Evolutionary conservation across 495 filamentous ascomycete genomes (phyloP), one percentile per base, ranked within the genome.

Genomic region (Penicillium herquei): DNA sequence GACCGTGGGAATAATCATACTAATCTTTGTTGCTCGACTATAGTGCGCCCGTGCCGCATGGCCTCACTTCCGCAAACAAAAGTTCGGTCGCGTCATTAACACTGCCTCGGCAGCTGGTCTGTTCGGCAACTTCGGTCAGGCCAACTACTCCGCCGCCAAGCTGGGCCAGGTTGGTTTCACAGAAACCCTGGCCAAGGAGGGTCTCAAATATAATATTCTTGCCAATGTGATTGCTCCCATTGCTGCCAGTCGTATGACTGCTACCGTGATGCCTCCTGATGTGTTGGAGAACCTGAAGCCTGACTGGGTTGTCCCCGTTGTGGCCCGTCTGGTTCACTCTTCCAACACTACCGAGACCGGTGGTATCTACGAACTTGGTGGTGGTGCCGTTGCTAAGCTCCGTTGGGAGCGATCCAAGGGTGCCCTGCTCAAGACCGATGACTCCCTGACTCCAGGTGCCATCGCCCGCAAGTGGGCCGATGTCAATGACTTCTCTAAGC

Each of bases 61-160:
- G 95, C 94, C 94, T 51, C 82, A 98, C 73, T 97, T 98, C 84
- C 81, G 95, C 63, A 96, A 97, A 74, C 94, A 98, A 76, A 98
- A 96, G 83, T 98, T 90, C 70, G 94, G 94, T 37, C 84, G 94
- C 53, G 78, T 98, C 46, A 96, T 98, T 72, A 97, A 95, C 81
- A 98, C 95, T 26, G 83, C 95, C 46, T 97, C 93, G 16, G 92
- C 92, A 18, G 95, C 94, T 49, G 94, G 94, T 65, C 82, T 98
- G 30, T 98, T 96, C 74, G 94, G 94, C 59, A 90, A 80, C 78
- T 98, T 98, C 69, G 94, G 94, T 53, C 94, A 98, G 79, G 80
- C 86, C 75, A 98, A 98, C 76, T 98, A 98, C 76, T 96, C 95
- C 12, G 92, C 94, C 52, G 94, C 94, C 61, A 98, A 98, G 80